These are phyloP conservation scores for Ophiostoma pallidulum DNA, from an alignment of 2,329 filamentous ascomycete genomes.

Conservation along the genomic window DNA sequence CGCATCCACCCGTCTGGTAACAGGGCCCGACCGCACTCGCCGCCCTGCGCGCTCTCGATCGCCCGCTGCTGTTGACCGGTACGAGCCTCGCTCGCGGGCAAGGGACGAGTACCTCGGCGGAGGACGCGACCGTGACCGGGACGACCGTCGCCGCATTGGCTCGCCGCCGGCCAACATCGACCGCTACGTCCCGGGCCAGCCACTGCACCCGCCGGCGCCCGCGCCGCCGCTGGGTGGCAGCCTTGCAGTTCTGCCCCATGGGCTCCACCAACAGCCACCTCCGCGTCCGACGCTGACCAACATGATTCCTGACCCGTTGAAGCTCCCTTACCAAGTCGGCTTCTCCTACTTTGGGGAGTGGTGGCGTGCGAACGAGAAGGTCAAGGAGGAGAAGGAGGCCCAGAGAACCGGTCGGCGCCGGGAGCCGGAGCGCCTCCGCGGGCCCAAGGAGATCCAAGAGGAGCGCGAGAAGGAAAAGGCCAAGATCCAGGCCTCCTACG, in stretches of 20 bases:
- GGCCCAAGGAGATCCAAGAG: constrained; percentile 56
- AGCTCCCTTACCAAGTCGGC: constrained; percentile 68
- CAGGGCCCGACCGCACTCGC: constrained; percentile 47
- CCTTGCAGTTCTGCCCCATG: constrained; percentile 57
- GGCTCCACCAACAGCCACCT: constrained; percentile 55
- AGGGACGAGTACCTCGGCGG: constrained; percentile 58
- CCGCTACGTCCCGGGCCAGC: constrained; percentile 70
- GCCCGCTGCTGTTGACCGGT: constrained; percentile 61
- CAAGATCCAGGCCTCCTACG: constrained; percentile 63
- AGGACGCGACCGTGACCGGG: constrained; percentile 33
- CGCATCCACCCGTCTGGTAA: too few species aligned
- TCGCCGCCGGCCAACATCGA: constrained; percentile 66
- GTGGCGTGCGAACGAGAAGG: constrained; percentile 74
- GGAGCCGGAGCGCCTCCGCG: constrained; percentile 53
- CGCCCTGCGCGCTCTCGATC: constrained; percentile 61
- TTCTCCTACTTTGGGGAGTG: constrained; percentile 82
- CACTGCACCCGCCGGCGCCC: constrained; percentile 35
- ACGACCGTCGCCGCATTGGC: constrained; percentile 53
- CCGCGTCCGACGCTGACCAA: constrained; percentile 45
- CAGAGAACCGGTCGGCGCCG: constrained; percentile 59
- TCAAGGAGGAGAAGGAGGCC: constrained; percentile 73
- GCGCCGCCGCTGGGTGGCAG: constrained; percentile 46
- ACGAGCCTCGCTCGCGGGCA: constrained; percentile 57
- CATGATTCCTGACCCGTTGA: constrained; percentile 61
- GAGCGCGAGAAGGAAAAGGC: constrained; percentile 71